Evolutionary conservation across 2,329 filamentous ascomycete species (phyloP), one percentile per base, ranked within the genome.

Genomic region (Colletotrichum horii): DNA sequence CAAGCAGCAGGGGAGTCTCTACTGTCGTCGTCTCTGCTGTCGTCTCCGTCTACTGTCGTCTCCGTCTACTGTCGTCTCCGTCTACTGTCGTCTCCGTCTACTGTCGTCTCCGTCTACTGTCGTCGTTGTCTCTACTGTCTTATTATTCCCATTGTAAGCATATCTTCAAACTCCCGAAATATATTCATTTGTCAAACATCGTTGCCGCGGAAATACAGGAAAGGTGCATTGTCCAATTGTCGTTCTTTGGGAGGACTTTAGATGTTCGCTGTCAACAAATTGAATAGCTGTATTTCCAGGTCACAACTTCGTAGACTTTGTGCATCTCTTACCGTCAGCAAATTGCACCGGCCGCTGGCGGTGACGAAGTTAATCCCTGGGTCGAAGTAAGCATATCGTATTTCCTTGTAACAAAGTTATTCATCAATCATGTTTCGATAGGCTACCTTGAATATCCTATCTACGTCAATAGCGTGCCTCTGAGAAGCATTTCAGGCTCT

Each of bases 31-130:
- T 48, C 19, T 9, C 19, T 4, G 3, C 8, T 19, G 8, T 2
- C 4, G 16, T 11, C 16, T 4, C 19, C 15, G 8, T 43, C 16
- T 4, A 2, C 4, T n/a, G 3, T 1, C 8, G 4, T n/a, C 36
- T 2, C 19, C 4, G 4, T 43, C 36, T 11, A 4, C 36, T 43
- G 8, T 11, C 8, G 16, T 43, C 8, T 0, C 11, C 16, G 0
- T 43, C 4, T 1, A 1, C 38, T 43, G 8, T n/a, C 8, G 16
- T 43, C 36, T 1, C 19, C 4, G 1, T 38, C 36, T 4, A 4
- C 36, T 12, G 11, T 14, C 11, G 11, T 14, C 30, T 1, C 12
- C 11, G 30, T 32, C 30, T 32, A 32, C 30, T 12, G n/a, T 3
- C 6, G 43, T 48, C n/a, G 19, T 48, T 6, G 2, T 48, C 0